phyloP scores from a whole-genome alignment of 352 stramenopile genomes.

The Phytopythium delawarense region DNA sequence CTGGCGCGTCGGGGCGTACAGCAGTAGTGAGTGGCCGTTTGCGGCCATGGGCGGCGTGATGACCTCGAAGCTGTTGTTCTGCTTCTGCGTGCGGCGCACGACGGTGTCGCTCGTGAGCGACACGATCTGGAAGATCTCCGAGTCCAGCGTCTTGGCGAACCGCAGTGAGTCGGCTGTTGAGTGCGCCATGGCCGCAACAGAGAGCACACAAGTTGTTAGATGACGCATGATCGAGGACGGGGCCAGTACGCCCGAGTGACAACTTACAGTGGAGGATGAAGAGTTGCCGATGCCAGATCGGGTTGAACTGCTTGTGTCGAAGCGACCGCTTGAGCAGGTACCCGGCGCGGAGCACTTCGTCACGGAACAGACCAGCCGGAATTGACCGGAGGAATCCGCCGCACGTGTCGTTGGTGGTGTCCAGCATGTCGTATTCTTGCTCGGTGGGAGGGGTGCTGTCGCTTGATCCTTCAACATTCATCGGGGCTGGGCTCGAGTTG shows the following conservation, averaged over 20 bases:
- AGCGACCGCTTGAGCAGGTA: slow-evolving; percentile 87
- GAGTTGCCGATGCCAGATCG: slow-evolving; percentile 71
- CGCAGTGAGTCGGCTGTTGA: slow-evolving; percentile 47
- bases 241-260: background rate
- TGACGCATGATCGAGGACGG: background rate
- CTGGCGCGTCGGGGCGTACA: slow-evolving; percentile 48
- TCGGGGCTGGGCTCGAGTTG: slow-evolving; percentile 11
- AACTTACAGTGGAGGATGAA: slow-evolving; percentile 64
- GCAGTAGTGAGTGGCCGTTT: slow-evolving; percentile 58
- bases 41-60: slow-evolving; percentile 67
- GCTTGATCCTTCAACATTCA: background rate
- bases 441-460: background rate
- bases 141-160: slow-evolving; percentile 62
- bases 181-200: background rate
- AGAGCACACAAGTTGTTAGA: slow-evolving; percentile 6
- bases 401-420: slow-evolving; percentile 13
- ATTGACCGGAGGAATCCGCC: slow-evolving; percentile 32
- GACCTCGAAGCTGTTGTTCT: slow-evolving; percentile 78
- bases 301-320: slow-evolving; percentile 82
- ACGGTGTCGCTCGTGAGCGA: slow-evolving; percentile 55
- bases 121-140: slow-evolving; percentile 75
- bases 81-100: slow-evolving; percentile 64
- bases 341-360: slow-evolving; percentile 65
- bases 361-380: slow-evolving; percentile 37
- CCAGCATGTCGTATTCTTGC: slow-evolving; percentile 1